These are phyloP conservation scores for Talaromyces pinophilus DNA, from an alignment of 2,329 filamentous ascomycete genomes.

Conservation along the genomic window DNA sequence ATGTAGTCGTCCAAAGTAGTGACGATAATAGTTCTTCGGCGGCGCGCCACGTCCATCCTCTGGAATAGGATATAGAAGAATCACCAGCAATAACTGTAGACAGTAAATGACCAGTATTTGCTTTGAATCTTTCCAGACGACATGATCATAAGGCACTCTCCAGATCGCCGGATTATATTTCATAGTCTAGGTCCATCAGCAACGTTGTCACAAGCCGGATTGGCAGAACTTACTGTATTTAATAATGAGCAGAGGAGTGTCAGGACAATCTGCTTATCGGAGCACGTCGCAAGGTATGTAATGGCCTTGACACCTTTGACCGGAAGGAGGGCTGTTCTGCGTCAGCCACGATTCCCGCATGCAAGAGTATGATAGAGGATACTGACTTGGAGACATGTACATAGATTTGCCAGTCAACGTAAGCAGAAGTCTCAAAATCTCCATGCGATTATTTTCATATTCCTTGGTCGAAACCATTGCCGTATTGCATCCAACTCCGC, in stretches of 20 bases:
- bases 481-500: conserved; percentile 91
- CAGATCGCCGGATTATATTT: conserved; percentile 95
- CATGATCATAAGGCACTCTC: conserved; percentile 89
- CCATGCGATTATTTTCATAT: conserved; percentile 87
- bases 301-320: conserved; percentile 79
- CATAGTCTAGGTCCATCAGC: conserved; percentile 61
- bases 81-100: conserved; percentile 81
- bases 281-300: conserved; percentile 83
- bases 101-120: conserved; percentile 90
- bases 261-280: conserved; percentile 88
- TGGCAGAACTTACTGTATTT: conserved; percentile 72
- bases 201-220: conserved; percentile 6
- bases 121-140: conserved; percentile 88
- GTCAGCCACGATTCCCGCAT: background rate
- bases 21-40: conserved; percentile 88
- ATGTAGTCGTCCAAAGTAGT: conserved; percentile 87
- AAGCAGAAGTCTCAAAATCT: conserved; percentile 82
- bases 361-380: background rate
- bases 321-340: conserved; percentile 62
- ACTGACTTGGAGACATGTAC: conserved; percentile 77
- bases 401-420: conserved; percentile 87
- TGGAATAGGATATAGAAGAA: conserved; percentile 84
- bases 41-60: conserved; percentile 66
- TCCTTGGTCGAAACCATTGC: conserved; percentile 86
- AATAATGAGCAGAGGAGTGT: conserved; percentile 88